phyloP scores from a whole-genome alignment of 306 rosid species.

The Cucurbita moschata region DNA sequence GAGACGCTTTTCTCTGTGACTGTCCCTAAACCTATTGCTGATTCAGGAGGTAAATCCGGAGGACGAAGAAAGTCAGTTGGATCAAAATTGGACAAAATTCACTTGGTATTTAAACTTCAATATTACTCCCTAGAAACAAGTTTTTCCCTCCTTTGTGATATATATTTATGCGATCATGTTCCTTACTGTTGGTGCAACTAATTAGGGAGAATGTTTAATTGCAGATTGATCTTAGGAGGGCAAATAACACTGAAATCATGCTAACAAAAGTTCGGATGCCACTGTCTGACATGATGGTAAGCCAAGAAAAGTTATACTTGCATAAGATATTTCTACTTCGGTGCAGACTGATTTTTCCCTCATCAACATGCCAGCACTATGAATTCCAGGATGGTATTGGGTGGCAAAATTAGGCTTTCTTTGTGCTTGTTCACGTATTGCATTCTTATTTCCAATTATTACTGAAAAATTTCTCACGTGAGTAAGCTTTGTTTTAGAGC shows the following conservation, averaged over 20 bases:
- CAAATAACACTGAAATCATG: constrained; percentile 96
- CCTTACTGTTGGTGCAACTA: not conserved
- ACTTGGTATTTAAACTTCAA: constrained; percentile 38
- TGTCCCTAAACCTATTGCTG: constrained; percentile 77
- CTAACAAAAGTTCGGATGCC: constrained; percentile 99
- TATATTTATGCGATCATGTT: not conserved
- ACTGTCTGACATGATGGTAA: constrained; percentile 97
- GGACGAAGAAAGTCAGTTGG: constrained; percentile 68
- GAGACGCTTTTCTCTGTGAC: constrained; percentile 75
- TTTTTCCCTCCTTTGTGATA: not conserved
- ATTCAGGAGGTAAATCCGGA: constrained; percentile 48
- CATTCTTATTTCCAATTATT: not conserved
- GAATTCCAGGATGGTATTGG: not conserved
- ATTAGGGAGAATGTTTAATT: constrained; percentile 1
- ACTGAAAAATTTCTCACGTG: not conserved
- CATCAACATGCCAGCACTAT: not conserved
- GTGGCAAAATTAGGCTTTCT: not conserved
- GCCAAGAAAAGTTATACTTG: constrained; percentile 17
- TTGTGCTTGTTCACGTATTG: not conserved
- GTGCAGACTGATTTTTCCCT: not conserved
- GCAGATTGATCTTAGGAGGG: constrained; percentile 93
- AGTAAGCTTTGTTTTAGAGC: not conserved
- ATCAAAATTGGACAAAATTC: constrained; percentile 72
- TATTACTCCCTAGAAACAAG: not conserved
- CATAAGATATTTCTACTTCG: not conserved